A percentile compares a stretch with the other conserved stretches of the same genome.
Conservation (phyloP, 108 stramenopile genomes). For the Cyclotella baltica region DNA sequence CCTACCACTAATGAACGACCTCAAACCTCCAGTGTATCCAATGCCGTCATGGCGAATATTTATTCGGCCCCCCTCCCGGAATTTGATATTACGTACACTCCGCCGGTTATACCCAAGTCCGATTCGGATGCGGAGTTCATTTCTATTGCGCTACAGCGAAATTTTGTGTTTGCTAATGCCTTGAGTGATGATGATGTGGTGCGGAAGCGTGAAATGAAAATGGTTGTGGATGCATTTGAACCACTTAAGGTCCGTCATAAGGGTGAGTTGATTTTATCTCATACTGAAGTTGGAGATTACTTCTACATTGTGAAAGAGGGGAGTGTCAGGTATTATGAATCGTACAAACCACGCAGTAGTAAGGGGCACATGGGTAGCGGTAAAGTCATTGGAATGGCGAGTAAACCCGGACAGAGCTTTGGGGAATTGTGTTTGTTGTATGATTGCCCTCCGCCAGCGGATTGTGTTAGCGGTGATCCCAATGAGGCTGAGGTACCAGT, state of each 20-base stretch:
- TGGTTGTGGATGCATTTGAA: conserved; percentile 48
- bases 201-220: conserved; percentile 41
- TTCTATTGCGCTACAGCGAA: conserved; percentile 37
- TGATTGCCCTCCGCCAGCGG: conserved; percentile 94
- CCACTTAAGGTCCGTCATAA: conserved; percentile 5
- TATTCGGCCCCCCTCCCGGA: conserved; percentile 35
- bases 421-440: conserved; percentile 95
- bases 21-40: conserved; percentile 30
- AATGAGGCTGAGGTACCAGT: conserved; percentile 7
- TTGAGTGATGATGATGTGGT: conserved; percentile 43
- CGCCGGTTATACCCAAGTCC: conserved; percentile 46
- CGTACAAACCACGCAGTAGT: conserved; percentile 30
- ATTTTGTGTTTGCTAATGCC: conserved; percentile 53
- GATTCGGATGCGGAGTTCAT: conserved; percentile 38
- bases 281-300: conserved; percentile 90
- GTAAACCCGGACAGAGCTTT: conserved; percentile 74
- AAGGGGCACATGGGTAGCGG: conserved; percentile 62
- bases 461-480: conserved; percentile 63
- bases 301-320: conserved; percentile 82
- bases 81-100: conserved; percentile 43
- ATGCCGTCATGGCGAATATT: conserved; percentile 42
- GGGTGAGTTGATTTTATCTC: conserved; percentile 79
- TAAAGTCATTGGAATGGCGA: conserved; percentile 62
- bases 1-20: conserved; percentile 9
- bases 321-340: conserved; percentile 40